phyloP scores from a whole-genome alignment of 2,329 filamentous ascomycete species.

The Monilinia fructicola region DNA sequence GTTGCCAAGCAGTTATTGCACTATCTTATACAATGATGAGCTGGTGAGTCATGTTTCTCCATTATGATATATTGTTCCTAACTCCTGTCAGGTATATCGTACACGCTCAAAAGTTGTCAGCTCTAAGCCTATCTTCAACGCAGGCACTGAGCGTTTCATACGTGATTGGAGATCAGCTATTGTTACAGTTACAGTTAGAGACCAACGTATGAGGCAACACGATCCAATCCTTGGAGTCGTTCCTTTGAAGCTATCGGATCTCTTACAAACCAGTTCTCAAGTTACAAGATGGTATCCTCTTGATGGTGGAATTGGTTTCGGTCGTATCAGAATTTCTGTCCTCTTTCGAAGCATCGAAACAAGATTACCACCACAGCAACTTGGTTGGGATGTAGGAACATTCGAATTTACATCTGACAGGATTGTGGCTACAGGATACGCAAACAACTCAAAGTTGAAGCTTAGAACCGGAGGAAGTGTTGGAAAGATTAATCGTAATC shows the following conservation, averaged over 20 bases:
- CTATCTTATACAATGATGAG: slow-evolving; percentile 85
- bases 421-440: slow-evolving; percentile 62
- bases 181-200: slow-evolving; percentile 83
- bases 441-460: slow-evolving; percentile 66
- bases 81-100: slow-evolving; percentile 64
- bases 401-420: slow-evolving; percentile 79
- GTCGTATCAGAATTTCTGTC: slow-evolving; percentile 81
- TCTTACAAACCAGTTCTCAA: slow-evolving; percentile 86
- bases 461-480: slow-evolving; percentile 84
- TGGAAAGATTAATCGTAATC: slow-evolving; percentile 63
- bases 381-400: slow-evolving; percentile 94
- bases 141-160: slow-evolving; percentile 88
- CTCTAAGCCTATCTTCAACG: slow-evolving; percentile 95
- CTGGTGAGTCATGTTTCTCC: slow-evolving; percentile 49
- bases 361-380: slow-evolving; percentile 75
- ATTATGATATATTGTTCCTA: slow-evolving; percentile 24
- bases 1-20: slow-evolving; percentile 90
- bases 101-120: slow-evolving; percentile 93
- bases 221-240: slow-evolving; percentile 93
- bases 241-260: slow-evolving; percentile 80
- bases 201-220: slow-evolving; percentile 85
- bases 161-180: slow-evolving; percentile 90
- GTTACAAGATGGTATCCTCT: slow-evolving; percentile 89
- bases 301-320: slow-evolving; percentile 90
- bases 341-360: slow-evolving; percentile 90